Base-by-base conservation (phyloP, 1,284 basidiomycete genomes). In the Puccinia sorghi region DNA sequence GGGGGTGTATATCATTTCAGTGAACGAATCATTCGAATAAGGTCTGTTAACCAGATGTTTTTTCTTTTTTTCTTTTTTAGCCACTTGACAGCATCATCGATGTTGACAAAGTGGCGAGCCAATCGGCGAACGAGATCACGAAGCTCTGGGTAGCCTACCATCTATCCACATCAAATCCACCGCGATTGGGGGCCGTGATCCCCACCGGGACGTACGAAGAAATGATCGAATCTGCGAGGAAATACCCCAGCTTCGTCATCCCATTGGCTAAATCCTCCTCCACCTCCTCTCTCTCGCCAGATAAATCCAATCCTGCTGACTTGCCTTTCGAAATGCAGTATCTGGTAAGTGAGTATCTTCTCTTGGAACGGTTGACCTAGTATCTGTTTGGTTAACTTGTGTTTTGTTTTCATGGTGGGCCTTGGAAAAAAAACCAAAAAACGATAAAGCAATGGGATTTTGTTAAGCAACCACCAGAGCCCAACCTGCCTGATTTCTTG, bases 91-190 rank as follows among this genome's bases (percentile, higher is more conserved):
- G 88, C 11, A 91, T 96, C 79, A 86, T 97, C 82, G 93, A 95
- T 84, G 84, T 94, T 15, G 86, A 89, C 20, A 89, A 90, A 76
- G 85, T 95, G 11, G 84, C 92, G 64, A 89, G 91, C 0, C 92
- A 94, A 82, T 90, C 91, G 0, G 80, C 90, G 2, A 87, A 89
- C 11, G 90, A 92, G 83, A 88, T 97, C 81, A 88, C 89, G 4
- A 87, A 90, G 0, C 87, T 97, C 0, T 97, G 94, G 94, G 92
- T 89, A n/a, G 88, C 91, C 0, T 97, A 94, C 83, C 94, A 97
- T 84, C 32, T 78, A 37, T 61, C 56, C 22, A 32, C 39, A 48
- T 57, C 64, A 20, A 88, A 89, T 20, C 89, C 91, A 3, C 89
- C 91, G 27, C 89, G 90, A 13, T 87, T 97, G 22, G 94, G 90